Evolutionary conservation across 2,329 filamentous ascomycete species (phyloP).

Genomic region (Cordyceps tenuipes): DNA sequence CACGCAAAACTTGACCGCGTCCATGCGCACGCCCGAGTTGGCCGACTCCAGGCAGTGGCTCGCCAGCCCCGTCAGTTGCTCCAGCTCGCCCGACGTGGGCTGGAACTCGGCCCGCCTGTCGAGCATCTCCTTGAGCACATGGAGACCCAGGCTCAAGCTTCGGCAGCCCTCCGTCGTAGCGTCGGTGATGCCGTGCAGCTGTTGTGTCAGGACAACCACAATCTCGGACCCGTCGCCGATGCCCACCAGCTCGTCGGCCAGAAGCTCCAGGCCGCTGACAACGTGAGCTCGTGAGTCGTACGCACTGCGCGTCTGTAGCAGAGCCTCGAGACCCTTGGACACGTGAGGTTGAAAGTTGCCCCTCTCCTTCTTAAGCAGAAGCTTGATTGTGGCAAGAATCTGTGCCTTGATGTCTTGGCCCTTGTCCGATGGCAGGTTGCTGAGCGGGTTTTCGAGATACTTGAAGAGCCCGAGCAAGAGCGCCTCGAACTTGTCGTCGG

Average conservation of each 20-base stretch:
- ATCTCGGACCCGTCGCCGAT: conserved; percentile 58
- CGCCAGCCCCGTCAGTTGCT: conserved; percentile 41
- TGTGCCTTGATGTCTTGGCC: conserved; percentile 66
- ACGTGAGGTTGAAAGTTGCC: conserved; percentile 60
- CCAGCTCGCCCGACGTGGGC: conserved; percentile 44
- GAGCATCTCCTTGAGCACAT: conserved; percentile 53
- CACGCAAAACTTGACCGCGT: conserved; percentile 72
- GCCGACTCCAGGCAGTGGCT: conserved; percentile 50
- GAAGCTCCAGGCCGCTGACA: conserved; percentile 63
- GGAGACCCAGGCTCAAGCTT: conserved; percentile 53
- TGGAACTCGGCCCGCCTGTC: conserved; percentile 39
- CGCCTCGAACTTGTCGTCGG: conserved; percentile 59
- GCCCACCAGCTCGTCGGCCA: conserved; percentile 62
- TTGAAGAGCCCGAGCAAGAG: conserved; percentile 61
- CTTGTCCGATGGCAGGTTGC: conserved; percentile 52
- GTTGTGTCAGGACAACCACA: conserved; percentile 42
- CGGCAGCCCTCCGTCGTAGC: conserved; percentile 38
- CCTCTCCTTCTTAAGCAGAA: conserved; percentile 60
- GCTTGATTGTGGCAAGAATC: conserved; percentile 63
- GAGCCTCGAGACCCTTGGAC: conserved; percentile 56
- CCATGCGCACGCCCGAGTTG: conserved; percentile 59
- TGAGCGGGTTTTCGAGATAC: conserved; percentile 57
- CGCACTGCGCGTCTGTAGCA: conserved; percentile 55
- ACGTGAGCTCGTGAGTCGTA: conserved; percentile 66
- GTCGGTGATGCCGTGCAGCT: conserved; percentile 36